Evolutionary conservation across 768 basidiomycete species (phyloP).

Genomic region (Pisolithus microcarpus): DNA sequence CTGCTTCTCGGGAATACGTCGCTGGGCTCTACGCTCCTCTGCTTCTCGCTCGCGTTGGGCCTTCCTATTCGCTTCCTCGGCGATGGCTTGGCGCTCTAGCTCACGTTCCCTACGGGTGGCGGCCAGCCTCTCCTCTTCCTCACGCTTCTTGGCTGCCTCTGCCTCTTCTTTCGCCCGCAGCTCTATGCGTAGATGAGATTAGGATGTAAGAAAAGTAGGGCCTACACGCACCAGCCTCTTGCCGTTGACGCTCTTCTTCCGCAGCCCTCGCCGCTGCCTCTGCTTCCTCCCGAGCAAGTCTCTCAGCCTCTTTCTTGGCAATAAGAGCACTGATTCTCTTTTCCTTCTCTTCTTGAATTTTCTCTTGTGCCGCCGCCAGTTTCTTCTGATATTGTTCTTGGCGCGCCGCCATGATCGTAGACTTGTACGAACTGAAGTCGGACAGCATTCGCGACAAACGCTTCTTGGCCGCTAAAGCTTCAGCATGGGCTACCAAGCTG

Average conservation of each 20-base stretch:
- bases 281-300: conserved; percentile 21
- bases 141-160: conserved; percentile 45
- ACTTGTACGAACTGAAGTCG: conserved; percentile 55
- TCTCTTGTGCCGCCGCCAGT: conserved; percentile 50
- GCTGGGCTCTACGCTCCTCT: conserved; percentile 33
- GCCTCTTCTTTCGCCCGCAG: conserved; percentile 52
- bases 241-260: conserved; percentile 38
- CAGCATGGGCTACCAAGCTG: conserved; percentile 49
- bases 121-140: conserved; percentile 51
- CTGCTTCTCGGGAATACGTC: conserved; percentile 31
- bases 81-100: conserved; percentile 41
- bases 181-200: conserved; percentile 32
- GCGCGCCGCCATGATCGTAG: conserved; percentile 49
- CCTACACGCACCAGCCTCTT: conserved; percentile 44
- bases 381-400: conserved; percentile 59
- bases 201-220: background rate
- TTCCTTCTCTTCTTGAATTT: conserved; percentile 80
- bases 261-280: conserved; percentile 12
- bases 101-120: conserved; percentile 49
- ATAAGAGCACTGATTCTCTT: conserved; percentile 56
- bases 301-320: conserved; percentile 49
- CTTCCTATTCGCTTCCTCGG: conserved; percentile 53
- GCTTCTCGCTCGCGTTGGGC: conserved; percentile 68
- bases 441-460: conserved; percentile 65
- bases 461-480: conserved; percentile 67